Base-by-base conservation (phyloP, 129 eudicot genomes). In the Arctium lappa region DNA sequence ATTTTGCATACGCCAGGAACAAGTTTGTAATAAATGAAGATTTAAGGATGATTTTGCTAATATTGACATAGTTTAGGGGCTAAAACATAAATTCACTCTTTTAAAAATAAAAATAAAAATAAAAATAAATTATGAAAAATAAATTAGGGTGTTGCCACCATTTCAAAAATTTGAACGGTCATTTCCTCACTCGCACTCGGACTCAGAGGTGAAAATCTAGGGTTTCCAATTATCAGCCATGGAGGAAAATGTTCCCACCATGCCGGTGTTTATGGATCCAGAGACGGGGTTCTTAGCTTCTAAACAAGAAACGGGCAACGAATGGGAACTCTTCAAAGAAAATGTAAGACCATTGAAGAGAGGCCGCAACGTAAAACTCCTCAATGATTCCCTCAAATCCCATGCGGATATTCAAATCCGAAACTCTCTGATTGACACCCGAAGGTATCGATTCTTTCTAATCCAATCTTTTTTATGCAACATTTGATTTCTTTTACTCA, bases 251-350 rank as follows among this genome's bases (percentile, higher is more conserved):
- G 42, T 73, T 56, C 81, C 62, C 73, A 66, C 62, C 3, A 48
- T 31, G 72, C 4, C 40, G 33, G 3, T 39, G 31, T 33, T 38
- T 8, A 48, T 91, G 89, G 98, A 93, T 86, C 94, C 96, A 15
- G 97, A 93, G 88, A 93, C 87, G 39, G 92, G 69, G 82, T 93
- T 93, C 81, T 44, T 93, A 39, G 91, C 91, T 33, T 89, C 91
- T 7, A 91, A 91, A 42, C 77, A 88, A 80, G 94, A 87, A 76
- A 89, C 91, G 0, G 94, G 98, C 10, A 72, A 90, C 79, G 97
- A 90, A 70, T 93, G 99, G 97, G 99, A 95, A 48, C 86, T 91
- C 38, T 93, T 75, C 94, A 95, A 95, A 80, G 99, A 95, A 77
- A 95, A 95, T 11, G 99, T 95, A 16, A 86, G 97, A 72, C 99